phyloP scores from a whole-genome alignment of 176 grass and related monocot species.

The Bonia amplexicaulis region DNA sequence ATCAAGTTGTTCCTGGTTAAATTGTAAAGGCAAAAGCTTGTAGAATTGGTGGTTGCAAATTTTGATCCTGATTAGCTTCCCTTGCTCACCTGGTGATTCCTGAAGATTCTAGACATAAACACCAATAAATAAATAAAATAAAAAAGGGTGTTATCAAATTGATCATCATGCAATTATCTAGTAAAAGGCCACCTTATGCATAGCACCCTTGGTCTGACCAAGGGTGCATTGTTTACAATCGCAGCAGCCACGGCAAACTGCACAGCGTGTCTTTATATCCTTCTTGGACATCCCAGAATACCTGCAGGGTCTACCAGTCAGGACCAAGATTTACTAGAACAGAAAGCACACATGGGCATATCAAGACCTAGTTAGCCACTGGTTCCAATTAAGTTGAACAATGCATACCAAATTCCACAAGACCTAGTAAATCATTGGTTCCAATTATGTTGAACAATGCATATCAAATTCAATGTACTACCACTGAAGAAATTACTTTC shows the following conservation, averaged over 20 bases:
- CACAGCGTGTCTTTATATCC: slow-evolving; percentile 68
- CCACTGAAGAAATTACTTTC: neutral
- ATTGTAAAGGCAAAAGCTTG: slow-evolving; percentile 75
- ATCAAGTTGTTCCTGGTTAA: slow-evolving; percentile 80
- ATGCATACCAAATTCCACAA: neutral
- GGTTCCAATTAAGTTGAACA: neutral
- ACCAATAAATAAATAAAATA: slow-evolving; percentile 5
- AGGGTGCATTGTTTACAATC: slow-evolving; percentile 59
- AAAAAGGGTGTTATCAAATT: slow-evolving; percentile 9
- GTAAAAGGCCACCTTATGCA: slow-evolving; percentile 37
- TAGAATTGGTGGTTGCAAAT: slow-evolving; percentile 66
- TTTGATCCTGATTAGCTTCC: slow-evolving; percentile 54
- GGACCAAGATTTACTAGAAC: slow-evolving; percentile 13
- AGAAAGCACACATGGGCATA: slow-evolving; percentile 4
- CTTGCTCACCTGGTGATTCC: slow-evolving; percentile 41
- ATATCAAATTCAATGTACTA: neutral
- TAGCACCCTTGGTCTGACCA: slow-evolving; percentile 36
- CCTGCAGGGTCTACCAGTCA: slow-evolving; percentile 49
- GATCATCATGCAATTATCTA: neutral
- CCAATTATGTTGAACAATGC: neutral
- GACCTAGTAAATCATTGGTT: neutral
- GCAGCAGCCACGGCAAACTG: slow-evolving; percentile 72
- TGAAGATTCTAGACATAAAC: slow-evolving; percentile 37
- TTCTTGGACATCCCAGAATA: slow-evolving; percentile 65
- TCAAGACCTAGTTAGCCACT: neutral